These are phyloP conservation scores for Metschnikowia continentalis DNA, from an alignment of 805 yeast genomes.

Conservation along the genomic window DNA sequence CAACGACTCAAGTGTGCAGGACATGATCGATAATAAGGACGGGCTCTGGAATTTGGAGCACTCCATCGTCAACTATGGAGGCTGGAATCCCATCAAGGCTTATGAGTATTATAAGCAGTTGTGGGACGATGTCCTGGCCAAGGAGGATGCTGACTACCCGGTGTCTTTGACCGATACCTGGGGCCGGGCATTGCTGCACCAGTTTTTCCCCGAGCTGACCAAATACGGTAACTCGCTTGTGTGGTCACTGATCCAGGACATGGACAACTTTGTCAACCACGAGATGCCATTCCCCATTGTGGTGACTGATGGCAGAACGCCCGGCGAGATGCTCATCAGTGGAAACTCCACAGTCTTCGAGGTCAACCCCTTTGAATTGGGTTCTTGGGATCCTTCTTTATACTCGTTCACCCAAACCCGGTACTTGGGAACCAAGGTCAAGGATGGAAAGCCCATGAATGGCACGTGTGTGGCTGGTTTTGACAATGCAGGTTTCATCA, in stretches of 20 bases:
- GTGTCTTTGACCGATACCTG: slow-evolving; percentile 39
- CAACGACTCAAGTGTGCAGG: slow-evolving; percentile 51
- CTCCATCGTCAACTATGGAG: slow-evolving; percentile 19
- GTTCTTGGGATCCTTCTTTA: slow-evolving; percentile 83
- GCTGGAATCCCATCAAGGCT: slow-evolving; percentile 22
- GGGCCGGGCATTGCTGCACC: slow-evolving; percentile 41
- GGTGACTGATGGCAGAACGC: slow-evolving; percentile 37
- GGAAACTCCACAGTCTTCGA: slow-evolving; percentile 39
- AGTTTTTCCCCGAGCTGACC: slow-evolving; percentile 29
- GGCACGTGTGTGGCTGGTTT: slow-evolving; percentile 58
- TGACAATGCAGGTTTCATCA: slow-evolving; percentile 55
- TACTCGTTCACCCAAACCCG: slow-evolving; percentile 60
- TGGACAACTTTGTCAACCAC: slow-evolving; percentile 23
- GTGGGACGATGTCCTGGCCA: slow-evolving; percentile 26
- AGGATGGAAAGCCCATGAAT: slow-evolving; percentile 51
- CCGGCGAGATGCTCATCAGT: slow-evolving; percentile 26
- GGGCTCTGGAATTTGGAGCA: slow-evolving; percentile 35
- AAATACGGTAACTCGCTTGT: slow-evolving; percentile 27
- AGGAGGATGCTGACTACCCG: slow-evolving; percentile 36
- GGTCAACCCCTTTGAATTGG: slow-evolving; percentile 47
- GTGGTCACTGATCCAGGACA: slow-evolving; percentile 29
- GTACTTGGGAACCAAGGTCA: slow-evolving; percentile 65
- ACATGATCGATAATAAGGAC: slow-evolving; percentile 22
- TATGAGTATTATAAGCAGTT: slow-evolving; percentile 24
- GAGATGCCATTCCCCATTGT: slow-evolving; percentile 40